Percentiles rank a stretch among this genome's conserved stretches.
Conservation (phyloP, 306 rosid genomes). For the Cicer judaicum region DNA sequence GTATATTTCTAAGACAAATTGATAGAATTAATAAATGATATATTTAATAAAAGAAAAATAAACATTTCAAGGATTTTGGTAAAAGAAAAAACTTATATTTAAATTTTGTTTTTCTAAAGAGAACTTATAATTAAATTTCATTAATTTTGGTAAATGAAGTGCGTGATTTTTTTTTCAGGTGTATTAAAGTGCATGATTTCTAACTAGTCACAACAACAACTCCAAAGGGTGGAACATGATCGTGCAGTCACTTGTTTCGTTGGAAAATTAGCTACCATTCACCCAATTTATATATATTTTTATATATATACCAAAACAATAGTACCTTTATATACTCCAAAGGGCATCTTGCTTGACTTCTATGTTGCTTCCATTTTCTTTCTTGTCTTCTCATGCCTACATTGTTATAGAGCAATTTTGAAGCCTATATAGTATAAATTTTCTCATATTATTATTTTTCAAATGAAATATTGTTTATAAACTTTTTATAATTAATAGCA, state of each 20-base stretch:
- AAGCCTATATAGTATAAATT: neutral
- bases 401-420: neutral
- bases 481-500: no score
- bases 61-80: no score
- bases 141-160: slow-evolving; percentile 8
- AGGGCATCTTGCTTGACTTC: neutral
- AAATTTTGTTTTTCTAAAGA: no score
- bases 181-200: neutral
- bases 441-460: neutral
- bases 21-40: no score
- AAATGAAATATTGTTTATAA: no score
- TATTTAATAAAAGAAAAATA: no score
- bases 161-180: neutral
- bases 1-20: no score
- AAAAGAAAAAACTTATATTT: no score
- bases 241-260: slow-evolving; percentile 11
- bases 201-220: slow-evolving; percentile 10
- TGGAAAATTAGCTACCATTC: no score
- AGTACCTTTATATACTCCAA: neutral
- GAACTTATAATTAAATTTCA: neutral
- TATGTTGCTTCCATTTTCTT: neutral
- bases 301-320: neutral
- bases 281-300: neutral
- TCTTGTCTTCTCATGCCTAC: neutral
- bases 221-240: slow-evolving; percentile 33